Conservation (phyloP, 2,329 filamentous ascomycete species). For the Fusarium lateritium region DNA sequence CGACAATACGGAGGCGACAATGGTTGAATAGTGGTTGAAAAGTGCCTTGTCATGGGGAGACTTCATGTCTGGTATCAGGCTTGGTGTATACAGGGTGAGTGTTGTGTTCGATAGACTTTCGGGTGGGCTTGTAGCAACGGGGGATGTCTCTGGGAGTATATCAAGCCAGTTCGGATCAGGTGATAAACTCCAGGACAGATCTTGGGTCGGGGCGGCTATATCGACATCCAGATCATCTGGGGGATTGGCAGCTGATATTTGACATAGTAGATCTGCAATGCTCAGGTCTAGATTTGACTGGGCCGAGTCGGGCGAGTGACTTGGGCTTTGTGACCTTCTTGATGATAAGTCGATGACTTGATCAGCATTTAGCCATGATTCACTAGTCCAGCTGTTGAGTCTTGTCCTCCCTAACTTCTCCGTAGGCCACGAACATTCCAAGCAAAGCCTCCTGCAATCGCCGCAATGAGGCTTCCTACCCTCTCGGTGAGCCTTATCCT, state of each 20-base stretch:
- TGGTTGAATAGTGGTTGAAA: constrained; percentile 10
- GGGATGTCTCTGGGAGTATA: constrained; percentile 2
- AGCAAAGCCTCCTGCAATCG: constrained; percentile 9
- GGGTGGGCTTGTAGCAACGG: background rate
- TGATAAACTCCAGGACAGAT: background rate
- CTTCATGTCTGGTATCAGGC: background rate
- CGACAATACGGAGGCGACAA: constrained; percentile 6
- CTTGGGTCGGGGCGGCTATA: background rate
- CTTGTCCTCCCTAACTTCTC: background rate
- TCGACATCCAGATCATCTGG: background rate
- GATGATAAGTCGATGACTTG: constrained; percentile 9
- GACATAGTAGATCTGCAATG: constrained; percentile 7
- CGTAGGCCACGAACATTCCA: constrained; percentile 1
- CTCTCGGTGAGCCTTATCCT: background rate
- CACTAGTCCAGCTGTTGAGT: constrained; percentile 5
- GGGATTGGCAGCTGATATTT: constrained; percentile 2
- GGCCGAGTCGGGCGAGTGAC: background rate
- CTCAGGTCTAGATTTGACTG: constrained; percentile 14
- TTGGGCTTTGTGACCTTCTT: constrained; percentile 1
- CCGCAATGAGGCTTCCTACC: constrained; percentile 5
- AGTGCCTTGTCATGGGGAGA: constrained; percentile 17
- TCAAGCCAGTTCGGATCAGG: constrained; percentile 9
- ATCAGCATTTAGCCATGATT: constrained; percentile 13
- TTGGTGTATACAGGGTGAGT: constrained; percentile 13
- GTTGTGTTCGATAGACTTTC: background rate